Evolutionary conservation across 2,329 filamentous ascomycete genomes (phyloP).

Genomic region (Neurospora sp.): DNA sequence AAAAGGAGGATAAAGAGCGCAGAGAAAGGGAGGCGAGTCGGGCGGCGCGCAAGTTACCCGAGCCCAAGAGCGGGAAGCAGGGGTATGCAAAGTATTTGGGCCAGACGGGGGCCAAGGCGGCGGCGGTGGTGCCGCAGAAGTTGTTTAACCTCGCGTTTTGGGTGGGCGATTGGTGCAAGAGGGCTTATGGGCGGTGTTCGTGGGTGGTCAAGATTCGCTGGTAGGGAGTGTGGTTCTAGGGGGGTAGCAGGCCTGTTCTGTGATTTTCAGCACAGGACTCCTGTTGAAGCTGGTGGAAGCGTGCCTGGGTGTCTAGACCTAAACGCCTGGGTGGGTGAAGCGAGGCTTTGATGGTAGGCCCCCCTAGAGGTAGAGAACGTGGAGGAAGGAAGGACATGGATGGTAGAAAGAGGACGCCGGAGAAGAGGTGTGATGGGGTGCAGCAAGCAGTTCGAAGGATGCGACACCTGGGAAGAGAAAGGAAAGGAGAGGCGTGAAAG

Average conservation of each 20-base stretch:
- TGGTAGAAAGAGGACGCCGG: not conserved
- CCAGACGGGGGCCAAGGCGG: not conserved
- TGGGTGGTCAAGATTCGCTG: not conserved
- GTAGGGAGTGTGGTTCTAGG: not conserved
- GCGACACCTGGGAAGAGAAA: not conserved
- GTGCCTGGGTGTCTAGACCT: too few species aligned
- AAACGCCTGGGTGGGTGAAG: not conserved
- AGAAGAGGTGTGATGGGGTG: not conserved
- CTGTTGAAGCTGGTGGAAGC: not conserved
- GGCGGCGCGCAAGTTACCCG: not conserved
- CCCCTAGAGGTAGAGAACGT: not conserved
- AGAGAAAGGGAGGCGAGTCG: not conserved
- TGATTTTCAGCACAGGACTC: not conserved
- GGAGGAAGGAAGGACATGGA: not conserved
- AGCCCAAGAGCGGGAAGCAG: not conserved
- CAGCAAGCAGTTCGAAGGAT: not conserved
- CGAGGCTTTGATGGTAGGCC: not conserved
- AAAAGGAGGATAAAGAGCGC: not conserved
- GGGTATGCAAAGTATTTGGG: not conserved
- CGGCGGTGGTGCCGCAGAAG: not conserved
- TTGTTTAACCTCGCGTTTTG: not conserved
- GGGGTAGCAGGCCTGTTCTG: not conserved
- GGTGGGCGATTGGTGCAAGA: not conserved
- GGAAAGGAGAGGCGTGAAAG: not conserved
- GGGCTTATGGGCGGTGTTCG: not conserved